Percentiles rank a stretch among this genome's conserved stretches.
Conservation (phyloP, 2,329 filamentous ascomycete genomes). For the Magnaporthiopsis incrustans region DNA sequence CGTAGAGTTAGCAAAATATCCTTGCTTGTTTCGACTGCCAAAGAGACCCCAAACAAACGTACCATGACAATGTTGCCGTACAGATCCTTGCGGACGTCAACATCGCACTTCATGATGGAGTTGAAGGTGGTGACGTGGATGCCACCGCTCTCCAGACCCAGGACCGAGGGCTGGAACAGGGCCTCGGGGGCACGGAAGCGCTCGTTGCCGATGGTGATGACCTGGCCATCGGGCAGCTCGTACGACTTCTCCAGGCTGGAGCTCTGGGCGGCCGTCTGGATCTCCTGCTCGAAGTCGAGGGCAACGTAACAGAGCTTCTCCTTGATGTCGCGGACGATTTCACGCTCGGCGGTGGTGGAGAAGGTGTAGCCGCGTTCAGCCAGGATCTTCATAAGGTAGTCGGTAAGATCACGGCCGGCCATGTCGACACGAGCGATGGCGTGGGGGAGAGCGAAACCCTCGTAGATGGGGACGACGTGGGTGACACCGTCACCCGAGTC, state of each 20-base stretch:
- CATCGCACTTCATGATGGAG: conserved; percentile 99
- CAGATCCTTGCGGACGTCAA: conserved; percentile 99
- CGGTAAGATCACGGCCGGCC: conserved; percentile 99
- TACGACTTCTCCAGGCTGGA: conserved; percentile 99
- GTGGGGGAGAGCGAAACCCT: conserved; percentile 99
- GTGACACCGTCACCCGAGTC: conserved; percentile 99
- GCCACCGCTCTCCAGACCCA: conserved; percentile 96
- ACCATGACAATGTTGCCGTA: conserved; percentile 99
- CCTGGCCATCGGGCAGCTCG: conserved; percentile 97
- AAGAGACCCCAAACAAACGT: conserved; percentile 29
- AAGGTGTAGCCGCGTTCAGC: conserved; percentile 99
- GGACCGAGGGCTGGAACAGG: conserved; percentile 97
- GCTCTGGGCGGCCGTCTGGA: conserved; percentile 98
- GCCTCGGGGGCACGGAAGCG: conserved; percentile 99
- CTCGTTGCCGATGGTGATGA: conserved; percentile 97
- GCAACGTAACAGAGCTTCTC: conserved; percentile 99
- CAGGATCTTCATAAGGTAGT: conserved; percentile 99
- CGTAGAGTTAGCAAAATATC: neutral
- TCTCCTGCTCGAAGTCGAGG: conserved; percentile 99
- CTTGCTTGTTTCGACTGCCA: conserved; percentile 1
- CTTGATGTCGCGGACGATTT: conserved; percentile 99
- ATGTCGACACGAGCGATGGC: conserved; percentile 99
- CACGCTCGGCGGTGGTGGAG: conserved; percentile 99
- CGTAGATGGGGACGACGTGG: conserved; percentile 99
- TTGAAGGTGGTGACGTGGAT: conserved; percentile 99